Conservation (phyloP, 495 filamentous ascomycete genomes). For the Daldinia bambusicola region DNA sequence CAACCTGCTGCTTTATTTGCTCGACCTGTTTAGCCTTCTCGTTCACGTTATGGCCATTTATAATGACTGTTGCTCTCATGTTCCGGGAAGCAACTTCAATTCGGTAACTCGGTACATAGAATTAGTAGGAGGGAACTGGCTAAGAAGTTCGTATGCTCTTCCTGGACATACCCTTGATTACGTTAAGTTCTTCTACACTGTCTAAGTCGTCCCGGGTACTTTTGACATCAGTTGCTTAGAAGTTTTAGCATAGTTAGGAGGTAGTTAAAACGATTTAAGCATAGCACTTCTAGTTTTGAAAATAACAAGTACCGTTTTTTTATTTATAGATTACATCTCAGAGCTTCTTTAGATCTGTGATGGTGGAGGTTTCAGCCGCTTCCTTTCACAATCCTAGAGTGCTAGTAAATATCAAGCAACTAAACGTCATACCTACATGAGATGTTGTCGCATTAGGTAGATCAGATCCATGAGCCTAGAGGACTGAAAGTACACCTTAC, state of each 20-base stretch:
- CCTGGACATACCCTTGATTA: no score
- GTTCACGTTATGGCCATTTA: slow-evolving; percentile 1
- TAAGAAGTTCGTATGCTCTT: not conserved
- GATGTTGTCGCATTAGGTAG: not conserved
- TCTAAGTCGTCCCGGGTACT: not conserved
- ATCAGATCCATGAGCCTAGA: not conserved
- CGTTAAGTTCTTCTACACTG: not conserved
- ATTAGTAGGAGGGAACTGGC: not conserved
- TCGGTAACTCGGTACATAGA: slow-evolving; percentile 6
- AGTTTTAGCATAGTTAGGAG: not conserved
- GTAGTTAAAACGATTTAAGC: no score
- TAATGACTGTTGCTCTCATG: not conserved
- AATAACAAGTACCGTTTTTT: not conserved
- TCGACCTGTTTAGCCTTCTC: not conserved
- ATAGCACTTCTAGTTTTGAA: not conserved
- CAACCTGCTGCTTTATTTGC: slow-evolving; percentile 9
- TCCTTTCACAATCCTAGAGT: not conserved
- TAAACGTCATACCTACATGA: not conserved
- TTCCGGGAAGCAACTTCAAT: not conserved
- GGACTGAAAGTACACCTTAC: not conserved
- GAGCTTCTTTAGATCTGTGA: not conserved
- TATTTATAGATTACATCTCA: no score
- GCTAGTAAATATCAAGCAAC: not conserved
- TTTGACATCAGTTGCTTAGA: not conserved
- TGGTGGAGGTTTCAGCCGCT: not conserved